Evolutionary conservation across 1,284 basidiomycete species (phyloP).

Genomic region (Calocybe gambosa): DNA sequence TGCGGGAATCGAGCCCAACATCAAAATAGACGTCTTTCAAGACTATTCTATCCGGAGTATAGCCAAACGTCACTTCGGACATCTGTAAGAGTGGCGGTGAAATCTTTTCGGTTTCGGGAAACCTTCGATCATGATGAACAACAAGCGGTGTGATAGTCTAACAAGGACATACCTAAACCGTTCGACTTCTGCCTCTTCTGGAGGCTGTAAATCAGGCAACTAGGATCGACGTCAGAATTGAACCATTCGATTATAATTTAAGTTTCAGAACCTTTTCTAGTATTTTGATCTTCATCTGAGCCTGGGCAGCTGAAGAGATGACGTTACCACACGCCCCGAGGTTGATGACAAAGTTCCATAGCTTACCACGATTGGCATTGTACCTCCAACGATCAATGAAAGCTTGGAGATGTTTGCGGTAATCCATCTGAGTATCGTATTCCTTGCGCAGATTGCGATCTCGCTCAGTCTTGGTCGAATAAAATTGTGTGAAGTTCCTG

Average conservation of each 20-base stretch:
- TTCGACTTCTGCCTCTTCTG: slow-evolving; percentile 86
- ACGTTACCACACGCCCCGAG: not conserved
- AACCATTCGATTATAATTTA: not conserved
- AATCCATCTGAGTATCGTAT: slow-evolving; percentile 93
- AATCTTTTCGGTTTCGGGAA: slow-evolving; percentile 91
- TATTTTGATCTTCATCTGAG: slow-evolving; percentile 97
- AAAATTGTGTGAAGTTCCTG: slow-evolving; percentile 98
- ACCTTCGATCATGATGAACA: slow-evolving; percentile 35
- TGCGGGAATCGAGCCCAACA: slow-evolving; percentile 82
- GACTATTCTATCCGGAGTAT: slow-evolving; percentile 75
- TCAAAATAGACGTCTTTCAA: slow-evolving; percentile 86
- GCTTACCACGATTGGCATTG: slow-evolving; percentile 78
- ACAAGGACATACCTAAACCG: slow-evolving; percentile 63
- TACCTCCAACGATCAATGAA: slow-evolving; percentile 98
- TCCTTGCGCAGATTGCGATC: slow-evolving; percentile 89
- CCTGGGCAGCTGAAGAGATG: slow-evolving; percentile 66
- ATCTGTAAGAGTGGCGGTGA: slow-evolving; percentile 95
- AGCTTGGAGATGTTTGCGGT: slow-evolving; percentile 92
- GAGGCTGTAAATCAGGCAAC: slow-evolving; percentile 90
- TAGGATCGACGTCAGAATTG: slow-evolving; percentile 21
- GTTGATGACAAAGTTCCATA: not conserved
- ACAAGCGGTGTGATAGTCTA: slow-evolving; percentile 3
- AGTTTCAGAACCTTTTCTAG: slow-evolving; percentile 71
- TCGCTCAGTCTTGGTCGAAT: slow-evolving; percentile 96
- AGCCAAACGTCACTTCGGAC: slow-evolving; percentile 89